These are phyloP conservation scores for Allium fistulosum DNA, from an alignment of 106 monocot genomes.

Conservation along the genomic window DNA sequence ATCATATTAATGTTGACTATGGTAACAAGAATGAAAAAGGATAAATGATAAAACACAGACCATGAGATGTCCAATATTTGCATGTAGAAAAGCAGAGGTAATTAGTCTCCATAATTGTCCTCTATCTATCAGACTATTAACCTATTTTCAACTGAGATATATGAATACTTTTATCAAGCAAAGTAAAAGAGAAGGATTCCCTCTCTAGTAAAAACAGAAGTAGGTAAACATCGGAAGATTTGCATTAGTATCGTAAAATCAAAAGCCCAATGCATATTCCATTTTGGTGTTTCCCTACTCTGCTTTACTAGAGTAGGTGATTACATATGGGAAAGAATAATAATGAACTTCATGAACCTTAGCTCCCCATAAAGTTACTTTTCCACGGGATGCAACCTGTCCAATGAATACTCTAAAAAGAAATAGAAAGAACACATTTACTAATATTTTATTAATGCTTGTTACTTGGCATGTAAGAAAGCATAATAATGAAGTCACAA, in stretches of 20 bases:
- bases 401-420: slow-evolving; percentile 43
- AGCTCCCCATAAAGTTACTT: slow-evolving; percentile 60
- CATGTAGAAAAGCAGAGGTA: slow-evolving; percentile 79
- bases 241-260: too few species aligned
- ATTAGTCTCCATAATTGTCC: slow-evolving; percentile 76
- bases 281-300: too few species aligned
- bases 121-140: slow-evolving; percentile 59
- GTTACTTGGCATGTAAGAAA: neutral
- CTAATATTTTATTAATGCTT: neutral
- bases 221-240: too few species aligned
- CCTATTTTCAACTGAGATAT: slow-evolving; percentile 26
- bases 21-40: neutral
- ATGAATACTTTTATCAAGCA: slow-evolving; percentile 1
- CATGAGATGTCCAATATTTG: slow-evolving; percentile 66
- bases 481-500: neutral
- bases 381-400: slow-evolving; percentile 64
- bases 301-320: too few species aligned
- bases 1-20: neutral
- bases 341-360: slow-evolving; percentile 34
- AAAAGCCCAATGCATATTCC: too few species aligned
- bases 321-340: too few species aligned
- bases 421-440: neutral
- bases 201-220: too few species aligned
- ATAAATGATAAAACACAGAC: slow-evolving; percentile 21
- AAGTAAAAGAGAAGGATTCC: neutral